Evolutionary conservation across 1,284 basidiomycete genomes (phyloP).

Genomic region (Hymenochaete sp.): DNA sequence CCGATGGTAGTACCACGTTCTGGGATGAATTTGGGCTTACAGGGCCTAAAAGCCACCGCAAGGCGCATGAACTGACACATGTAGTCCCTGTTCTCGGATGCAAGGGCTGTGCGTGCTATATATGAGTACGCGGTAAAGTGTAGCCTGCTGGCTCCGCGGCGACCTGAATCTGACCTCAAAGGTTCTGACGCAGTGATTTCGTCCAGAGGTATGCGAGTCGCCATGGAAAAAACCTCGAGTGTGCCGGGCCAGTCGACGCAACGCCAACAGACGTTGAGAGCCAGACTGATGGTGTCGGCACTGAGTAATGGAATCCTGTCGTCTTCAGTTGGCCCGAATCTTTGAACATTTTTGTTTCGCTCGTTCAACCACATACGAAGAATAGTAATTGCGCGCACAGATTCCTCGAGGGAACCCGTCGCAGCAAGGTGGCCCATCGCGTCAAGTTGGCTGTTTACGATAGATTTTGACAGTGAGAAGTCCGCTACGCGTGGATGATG

Average conservation of each 20-base stretch:
- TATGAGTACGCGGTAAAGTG: constrained; percentile 41
- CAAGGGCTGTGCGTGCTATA: constrained; percentile 46
- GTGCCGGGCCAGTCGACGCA: constrained; percentile 53
- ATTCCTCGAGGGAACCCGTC: constrained; percentile 25
- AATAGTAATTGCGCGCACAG: constrained; percentile 39
- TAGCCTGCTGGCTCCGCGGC: constrained; percentile 22
- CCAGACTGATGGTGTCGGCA: constrained; percentile 44
- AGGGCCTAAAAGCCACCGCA: constrained; percentile 37
- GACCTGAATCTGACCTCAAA: not conserved
- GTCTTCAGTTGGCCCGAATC: constrained; percentile 30
- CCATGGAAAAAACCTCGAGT: constrained; percentile 27
- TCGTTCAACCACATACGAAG: not conserved
- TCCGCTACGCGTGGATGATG: too few species aligned
- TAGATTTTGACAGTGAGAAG: not conserved
- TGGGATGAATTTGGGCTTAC: too few species aligned
- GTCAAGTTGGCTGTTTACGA: constrained; percentile 41
- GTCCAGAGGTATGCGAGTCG: constrained; percentile 9
- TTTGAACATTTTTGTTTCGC: constrained; percentile 47
- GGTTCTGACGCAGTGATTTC: constrained; percentile 13
- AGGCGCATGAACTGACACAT: constrained; percentile 49
- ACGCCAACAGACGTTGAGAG: constrained; percentile 51
- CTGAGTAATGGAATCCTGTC: constrained; percentile 35
- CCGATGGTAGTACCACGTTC: too few species aligned
- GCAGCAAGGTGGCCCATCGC: constrained; percentile 40
- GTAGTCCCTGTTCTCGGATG: constrained; percentile 37